These are phyloP conservation scores for Cladophialophora yegresii DNA, from an alignment of 2,329 filamentous ascomycete species.

Conservation along the genomic window DNA sequence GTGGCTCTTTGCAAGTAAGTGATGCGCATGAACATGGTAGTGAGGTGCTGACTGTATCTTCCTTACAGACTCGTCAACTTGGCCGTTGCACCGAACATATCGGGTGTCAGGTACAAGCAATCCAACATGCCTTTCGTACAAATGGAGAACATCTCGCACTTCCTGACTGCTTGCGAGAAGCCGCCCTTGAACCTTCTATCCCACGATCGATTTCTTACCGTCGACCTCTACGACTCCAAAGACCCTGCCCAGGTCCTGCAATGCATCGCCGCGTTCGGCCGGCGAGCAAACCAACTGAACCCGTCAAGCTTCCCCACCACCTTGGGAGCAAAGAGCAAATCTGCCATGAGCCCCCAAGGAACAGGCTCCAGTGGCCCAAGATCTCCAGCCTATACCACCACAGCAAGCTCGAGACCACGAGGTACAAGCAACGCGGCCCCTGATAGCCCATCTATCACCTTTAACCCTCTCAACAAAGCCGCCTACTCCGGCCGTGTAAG, in stretches of 20 bases:
- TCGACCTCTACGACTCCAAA: constrained; percentile 93
- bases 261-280: constrained; percentile 87
- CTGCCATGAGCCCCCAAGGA: constrained; percentile 64
- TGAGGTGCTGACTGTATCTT: constrained; percentile 20
- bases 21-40: neutral
- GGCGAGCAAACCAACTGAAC: constrained; percentile 73
- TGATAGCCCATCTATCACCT: constrained; percentile 46
- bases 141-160: constrained; percentile 99
- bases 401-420: constrained; percentile 48
- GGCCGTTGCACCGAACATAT: constrained; percentile 62
- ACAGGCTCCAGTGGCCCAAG: constrained; percentile 60
- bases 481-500: constrained; percentile 58
- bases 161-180: constrained; percentile 82
- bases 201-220: constrained; percentile 94
- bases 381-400: constrained; percentile 52
- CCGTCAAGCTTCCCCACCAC: constrained; percentile 71
- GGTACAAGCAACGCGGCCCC: constrained; percentile 59
- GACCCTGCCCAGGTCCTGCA: constrained; percentile 95
- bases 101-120: constrained; percentile 81
- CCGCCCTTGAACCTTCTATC: constrained; percentile 83
- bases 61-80: constrained; percentile 74
- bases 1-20: constrained; percentile 83
- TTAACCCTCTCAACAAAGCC: constrained; percentile 48
- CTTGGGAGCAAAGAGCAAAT: constrained; percentile 71
- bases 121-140: constrained; percentile 97